These are phyloP conservation scores for Cicer pinnatifidum DNA, from an alignment of 306 rosid species.

Conservation along the genomic window DNA sequence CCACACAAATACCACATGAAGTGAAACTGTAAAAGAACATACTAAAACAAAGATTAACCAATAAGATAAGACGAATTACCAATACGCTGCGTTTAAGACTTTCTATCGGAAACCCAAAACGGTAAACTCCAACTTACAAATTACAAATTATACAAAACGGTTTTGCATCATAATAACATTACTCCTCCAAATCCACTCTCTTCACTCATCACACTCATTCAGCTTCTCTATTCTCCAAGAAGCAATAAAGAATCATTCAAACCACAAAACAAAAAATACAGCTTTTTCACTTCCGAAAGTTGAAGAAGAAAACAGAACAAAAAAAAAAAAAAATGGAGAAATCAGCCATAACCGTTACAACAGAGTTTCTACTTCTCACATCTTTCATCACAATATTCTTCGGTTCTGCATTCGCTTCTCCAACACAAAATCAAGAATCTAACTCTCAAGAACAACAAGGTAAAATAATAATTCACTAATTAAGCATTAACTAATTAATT, in stretches of 20 bases:
- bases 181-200: conserved; percentile 1
- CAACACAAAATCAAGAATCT: conserved; percentile 2
- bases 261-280: background rate
- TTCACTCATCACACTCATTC: conserved; percentile 1
- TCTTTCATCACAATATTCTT: background rate
- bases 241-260: background rate
- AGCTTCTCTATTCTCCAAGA: background rate
- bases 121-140: background rate
- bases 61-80: too few relatives aligned
- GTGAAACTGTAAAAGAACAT: too few relatives aligned
- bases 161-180: background rate
- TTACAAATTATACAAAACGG: conserved; percentile 5
- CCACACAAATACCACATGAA: too few relatives aligned
- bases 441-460: background rate
- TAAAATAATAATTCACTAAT: background rate
- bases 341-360: background rate
- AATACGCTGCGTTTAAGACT: background rate
- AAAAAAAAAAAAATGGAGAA: background rate
- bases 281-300: too few relatives aligned
- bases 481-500: background rate
- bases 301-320: background rate
- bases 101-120: background rate
- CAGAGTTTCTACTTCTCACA: background rate
- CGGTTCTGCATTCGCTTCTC: background rate
- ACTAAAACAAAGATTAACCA: too few relatives aligned